Conservation (phyloP, 106 monocot genomes). For the Dendrobium officinale region DNA sequence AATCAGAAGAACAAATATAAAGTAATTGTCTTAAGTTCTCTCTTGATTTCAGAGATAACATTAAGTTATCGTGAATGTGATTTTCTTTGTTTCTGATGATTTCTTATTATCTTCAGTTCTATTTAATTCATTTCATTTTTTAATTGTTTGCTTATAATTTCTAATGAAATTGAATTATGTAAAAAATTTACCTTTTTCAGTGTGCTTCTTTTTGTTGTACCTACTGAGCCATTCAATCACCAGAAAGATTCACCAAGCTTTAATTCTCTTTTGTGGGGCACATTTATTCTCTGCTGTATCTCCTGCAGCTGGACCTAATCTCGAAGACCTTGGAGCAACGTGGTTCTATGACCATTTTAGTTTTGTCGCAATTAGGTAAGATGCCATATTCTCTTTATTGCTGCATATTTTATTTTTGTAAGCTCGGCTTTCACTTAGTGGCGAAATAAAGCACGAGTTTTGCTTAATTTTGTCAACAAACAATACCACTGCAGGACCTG, state of each 20-base stretch:
- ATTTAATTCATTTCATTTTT: no score
- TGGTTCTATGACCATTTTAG: constrained; percentile 41
- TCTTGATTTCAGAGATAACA: no score
- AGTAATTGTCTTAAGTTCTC: no score
- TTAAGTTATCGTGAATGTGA: no score
- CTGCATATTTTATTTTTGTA: background rate
- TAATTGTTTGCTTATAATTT: background rate
- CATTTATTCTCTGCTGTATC: constrained; percentile 81
- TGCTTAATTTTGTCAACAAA: no score
- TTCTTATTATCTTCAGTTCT: no score
- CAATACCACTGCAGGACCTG: no score
- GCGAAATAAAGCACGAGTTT: no score
- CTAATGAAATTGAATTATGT: background rate
- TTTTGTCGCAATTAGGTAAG: constrained; percentile 76
- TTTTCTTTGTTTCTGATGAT: no score
- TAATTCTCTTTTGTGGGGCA: constrained; percentile 77
- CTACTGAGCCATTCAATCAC: constrained; percentile 74
- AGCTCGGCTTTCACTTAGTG: background rate
- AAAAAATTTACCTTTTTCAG: constrained; percentile 29
- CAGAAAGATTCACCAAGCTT: constrained; percentile 56
- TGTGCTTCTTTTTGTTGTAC: constrained; percentile 77
- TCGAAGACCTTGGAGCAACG: constrained; percentile 52
- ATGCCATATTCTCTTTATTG: background rate
- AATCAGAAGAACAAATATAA: no score
- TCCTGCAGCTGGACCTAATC: constrained; percentile 78